These are phyloP conservation scores for Datura wrightii DNA, from an alignment of 257 asterid genomes.

Conservation along the genomic window DNA sequence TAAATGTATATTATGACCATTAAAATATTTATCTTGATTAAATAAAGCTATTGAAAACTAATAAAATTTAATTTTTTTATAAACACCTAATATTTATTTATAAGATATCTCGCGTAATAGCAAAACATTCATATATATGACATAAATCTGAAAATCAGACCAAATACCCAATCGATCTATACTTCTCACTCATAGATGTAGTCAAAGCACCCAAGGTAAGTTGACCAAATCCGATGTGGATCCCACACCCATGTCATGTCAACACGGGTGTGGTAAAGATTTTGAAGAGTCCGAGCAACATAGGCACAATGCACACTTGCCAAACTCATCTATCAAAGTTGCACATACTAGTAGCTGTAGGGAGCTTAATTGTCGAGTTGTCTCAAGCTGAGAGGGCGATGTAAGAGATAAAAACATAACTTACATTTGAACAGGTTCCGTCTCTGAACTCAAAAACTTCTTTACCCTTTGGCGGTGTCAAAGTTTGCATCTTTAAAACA, in stretches of 20 bases:
- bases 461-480: not conserved
- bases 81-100: no score
- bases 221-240: not conserved
- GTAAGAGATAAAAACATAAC: not conserved
- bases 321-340: not conserved
- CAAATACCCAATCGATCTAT: no score
- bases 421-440: not conserved
- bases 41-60: not conserved
- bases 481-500: not conserved
- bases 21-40: not conserved
- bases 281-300: not conserved
- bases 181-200: not conserved
- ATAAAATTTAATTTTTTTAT: no score
- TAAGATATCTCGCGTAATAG: no score
- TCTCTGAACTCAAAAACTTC: not conserved
- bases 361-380: not conserved
- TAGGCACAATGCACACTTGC: conserved; percentile 9
- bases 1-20: not conserved
- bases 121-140: no score
- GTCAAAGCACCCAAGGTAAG: not conserved
- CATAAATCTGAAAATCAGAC: no score
- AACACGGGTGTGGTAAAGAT: not conserved
- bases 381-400: not conserved
- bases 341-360: not conserved
- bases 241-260: not conserved